Evolutionary conservation across 257 asterid species (phyloP), one percentile per base, ranked within the genome.

Genomic region (Primulina huaijiensis): DNA sequence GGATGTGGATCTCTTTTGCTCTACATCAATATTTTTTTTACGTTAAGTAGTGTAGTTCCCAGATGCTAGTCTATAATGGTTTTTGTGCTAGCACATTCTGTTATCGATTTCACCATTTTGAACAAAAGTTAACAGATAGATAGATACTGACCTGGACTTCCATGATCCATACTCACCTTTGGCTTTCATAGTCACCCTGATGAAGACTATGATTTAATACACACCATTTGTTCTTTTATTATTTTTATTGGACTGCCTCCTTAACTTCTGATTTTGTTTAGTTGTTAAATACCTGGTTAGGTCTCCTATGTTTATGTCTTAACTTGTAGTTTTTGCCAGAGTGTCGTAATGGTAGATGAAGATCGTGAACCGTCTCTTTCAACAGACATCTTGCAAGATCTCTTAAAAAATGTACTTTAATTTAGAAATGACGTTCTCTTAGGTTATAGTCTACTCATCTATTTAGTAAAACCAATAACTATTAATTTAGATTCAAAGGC

Each of bases 301-400:
- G 20, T 35, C 27, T 43, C 43, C 3, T 30, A 12, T 43, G 9
- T 11, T 52, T 12, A 33, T 80, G 67, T 60, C 62, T 66, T 35
- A 67, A 74, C 77, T 69, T 75, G 21, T 73, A 11, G 38, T 73
- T 72, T 74, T 74, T 75, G 46, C 60, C 88, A 94, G 99, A 80
- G 96, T 94, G 91, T n/a, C n/a, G n/a, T n/a, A n/a, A n/a, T 91
- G 97, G 88, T 94, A 73, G 99, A 94, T 83, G 99, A 94, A 85
- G 99, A 97, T 78, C 99, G 89, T 67, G 99, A 94, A 75, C 88
- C 96, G 72, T 94, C 99, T 50, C 89, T 94, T 79, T 84, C 97
- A 8, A 94, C 97, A 0, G 99, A 93, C 75, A 89, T 93, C 74
- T 89, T 93, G 85, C 74, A 90, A 77, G 98, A 96, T 70, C 96